Base-by-base conservation (phyloP, 2,329 filamentous ascomycete genomes). In the Xylogone sp. region DNA sequence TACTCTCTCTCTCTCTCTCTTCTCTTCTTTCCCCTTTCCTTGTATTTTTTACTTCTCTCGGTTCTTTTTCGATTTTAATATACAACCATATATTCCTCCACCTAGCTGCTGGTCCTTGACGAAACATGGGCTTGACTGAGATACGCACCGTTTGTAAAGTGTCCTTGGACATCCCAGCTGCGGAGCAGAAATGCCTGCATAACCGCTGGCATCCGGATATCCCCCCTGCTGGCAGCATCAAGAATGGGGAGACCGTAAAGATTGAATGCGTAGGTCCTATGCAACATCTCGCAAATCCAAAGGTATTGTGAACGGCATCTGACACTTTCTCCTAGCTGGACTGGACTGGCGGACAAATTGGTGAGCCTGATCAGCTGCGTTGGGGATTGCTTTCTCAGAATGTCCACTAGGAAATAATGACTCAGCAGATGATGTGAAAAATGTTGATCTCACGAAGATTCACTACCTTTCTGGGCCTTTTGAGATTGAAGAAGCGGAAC, bases 151-250 rank as follows among this genome's bases (percentile, higher is more conserved):
- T 82, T 20, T 78, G 86, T 49, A 87, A 86, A 65, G 86, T 93
- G 43, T 84, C 86, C 63, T 73, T 92, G 22, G 79, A 88, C 52
- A 88, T 81, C 66, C 84, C 86, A 29, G 87, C 88, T 4, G 74
- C 77, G 31, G 81, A 90, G 56, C 88, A 93, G 65, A 69, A 79
- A 2, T 79, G 80, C 48, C 71, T 92, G 9, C 88, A 93, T 70
- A 97, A 97, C 64, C 79, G 91, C 68, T 96, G 91, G 92, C 92
- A 97, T 65, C 92, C 92, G 31, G 91, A 96, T 58, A 86, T 96
- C 48, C 92, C 92, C 0, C 82, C 79, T 51, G 34, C 77, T 47
- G 87, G 77, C 27, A 83, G 79, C 1, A 90, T 97, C 63, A 84
- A 87, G 61, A 84, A 92, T 63, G 86, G 86, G 24, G 92, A 96